Evolutionary conservation across 2,329 filamentous ascomycete species (phyloP).

Genomic region (Pseudopithomyces chartarum): DNA sequence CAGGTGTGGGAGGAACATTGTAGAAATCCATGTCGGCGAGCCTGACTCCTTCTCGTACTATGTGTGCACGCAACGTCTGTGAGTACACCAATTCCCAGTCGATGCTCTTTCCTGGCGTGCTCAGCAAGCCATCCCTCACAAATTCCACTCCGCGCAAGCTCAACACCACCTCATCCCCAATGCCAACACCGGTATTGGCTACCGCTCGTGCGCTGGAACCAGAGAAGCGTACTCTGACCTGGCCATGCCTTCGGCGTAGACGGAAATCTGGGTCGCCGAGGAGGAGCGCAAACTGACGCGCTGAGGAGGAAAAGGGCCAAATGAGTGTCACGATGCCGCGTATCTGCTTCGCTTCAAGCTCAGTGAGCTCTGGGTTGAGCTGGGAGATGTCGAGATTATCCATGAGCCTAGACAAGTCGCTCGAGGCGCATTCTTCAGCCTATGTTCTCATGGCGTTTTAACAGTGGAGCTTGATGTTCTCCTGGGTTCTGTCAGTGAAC

Average conservation of each 20-base stretch:
- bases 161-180: conserved; percentile 76
- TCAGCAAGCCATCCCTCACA: conserved; percentile 58
- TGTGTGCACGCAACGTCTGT: conserved; percentile 42
- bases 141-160: conserved; percentile 72
- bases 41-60: conserved; percentile 54
- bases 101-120: conserved; percentile 62
- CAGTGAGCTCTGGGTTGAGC: conserved; percentile 36
- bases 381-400: conserved; percentile 37
- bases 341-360: conserved; percentile 50
- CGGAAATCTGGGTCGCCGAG: conserved; percentile 86
- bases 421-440: too few relatives aligned
- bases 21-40: conserved; percentile 61
- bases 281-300: conserved; percentile 74
- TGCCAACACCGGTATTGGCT: conserved; percentile 69
- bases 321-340: conserved; percentile 79
- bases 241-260: conserved; percentile 75
- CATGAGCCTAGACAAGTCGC: conserved; percentile 23
- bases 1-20: conserved; percentile 34
- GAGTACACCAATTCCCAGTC: conserved; percentile 62
- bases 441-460: too few relatives aligned
- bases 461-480: too few relatives aligned
- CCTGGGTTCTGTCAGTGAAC: too few relatives aligned
- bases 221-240: conserved; percentile 78
- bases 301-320: conserved; percentile 88
- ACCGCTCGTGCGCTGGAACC: conserved; percentile 73